These are phyloP conservation scores for Trypanosoma theileri DNA, from an alignment of 208 protist genomes.

Conservation along the genomic window DNA sequence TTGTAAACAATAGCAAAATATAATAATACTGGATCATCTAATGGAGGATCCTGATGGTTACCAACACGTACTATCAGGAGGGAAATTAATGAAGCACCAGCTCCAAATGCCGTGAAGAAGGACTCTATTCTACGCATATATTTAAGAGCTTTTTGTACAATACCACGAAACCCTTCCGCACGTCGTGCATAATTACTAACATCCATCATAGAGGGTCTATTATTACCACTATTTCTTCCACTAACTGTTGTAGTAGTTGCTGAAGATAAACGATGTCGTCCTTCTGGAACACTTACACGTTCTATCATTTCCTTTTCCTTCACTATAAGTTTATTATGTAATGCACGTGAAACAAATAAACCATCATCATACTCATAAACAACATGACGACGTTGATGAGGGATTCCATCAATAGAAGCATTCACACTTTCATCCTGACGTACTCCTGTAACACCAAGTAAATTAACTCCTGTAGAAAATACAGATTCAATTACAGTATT, in stretches of 20 bases:
- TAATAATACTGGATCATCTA: constrained; percentile 18
- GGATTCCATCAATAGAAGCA: constrained; percentile 17
- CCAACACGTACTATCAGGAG: constrained; percentile 22
- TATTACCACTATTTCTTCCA: constrained; percentile 18
- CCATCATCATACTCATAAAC: constrained; percentile 60
- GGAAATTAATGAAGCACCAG: background rate
- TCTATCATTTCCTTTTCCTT: constrained; percentile 27
- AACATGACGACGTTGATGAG: constrained; percentile 54
- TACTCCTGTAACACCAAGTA: background rate
- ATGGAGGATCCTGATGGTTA: constrained; percentile 4
- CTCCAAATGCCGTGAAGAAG: constrained; percentile 1
- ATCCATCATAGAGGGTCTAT: background rate
- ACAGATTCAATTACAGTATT: background rate
- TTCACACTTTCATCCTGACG: background rate
- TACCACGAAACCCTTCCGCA: background rate
- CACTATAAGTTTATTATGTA: constrained; percentile 32
- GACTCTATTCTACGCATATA: constrained; percentile 19
- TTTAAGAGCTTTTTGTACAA: constrained; percentile 23
- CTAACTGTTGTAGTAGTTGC: background rate
- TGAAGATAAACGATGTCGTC: background rate
- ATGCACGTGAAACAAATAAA: constrained; percentile 37
- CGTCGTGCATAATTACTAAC: background rate
- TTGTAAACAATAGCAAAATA: constrained; percentile 1
- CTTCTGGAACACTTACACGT: constrained; percentile 22
- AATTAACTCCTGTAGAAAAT: background rate